phyloP scores from a whole-genome alignment of 176 grass and related monocot genomes.

The Chrysopogon serrulatus region DNA sequence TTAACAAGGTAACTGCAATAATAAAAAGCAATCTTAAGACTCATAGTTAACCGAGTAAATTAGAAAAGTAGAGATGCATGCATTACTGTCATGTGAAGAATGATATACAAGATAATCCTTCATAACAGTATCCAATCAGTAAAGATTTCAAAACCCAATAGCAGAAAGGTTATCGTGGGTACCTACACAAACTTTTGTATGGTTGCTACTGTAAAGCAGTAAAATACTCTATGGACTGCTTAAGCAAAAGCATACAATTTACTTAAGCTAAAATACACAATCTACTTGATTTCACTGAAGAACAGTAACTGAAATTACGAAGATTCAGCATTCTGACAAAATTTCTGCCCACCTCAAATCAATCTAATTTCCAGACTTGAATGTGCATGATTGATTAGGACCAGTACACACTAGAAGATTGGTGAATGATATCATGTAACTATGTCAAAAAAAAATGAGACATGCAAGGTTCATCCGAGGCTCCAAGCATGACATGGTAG shows the following conservation, averaged over 20 bases:
- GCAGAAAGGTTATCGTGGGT: background rate
- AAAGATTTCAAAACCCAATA: background rate
- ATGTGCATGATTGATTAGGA: background rate
- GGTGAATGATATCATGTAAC: background rate
- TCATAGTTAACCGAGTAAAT: background rate
- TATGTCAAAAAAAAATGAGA: background rate
- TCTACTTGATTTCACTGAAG: background rate
- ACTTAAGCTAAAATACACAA: background rate
- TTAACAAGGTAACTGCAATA: background rate
- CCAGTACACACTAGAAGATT: background rate
- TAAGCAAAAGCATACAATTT: background rate
- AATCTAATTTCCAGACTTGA: background rate
- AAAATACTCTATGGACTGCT: background rate
- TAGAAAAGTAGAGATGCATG: background rate
- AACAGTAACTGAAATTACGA: background rate
- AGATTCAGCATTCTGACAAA: background rate
- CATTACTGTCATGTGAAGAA: background rate
- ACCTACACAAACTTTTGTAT: background rate
- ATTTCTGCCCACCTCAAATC: background rate
- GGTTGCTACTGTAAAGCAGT: background rate
- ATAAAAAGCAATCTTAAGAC: background rate
- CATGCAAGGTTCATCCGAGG: background rate
- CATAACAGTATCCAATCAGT: background rate
- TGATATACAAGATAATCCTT: background rate
- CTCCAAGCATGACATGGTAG: constrained; percentile 5